Conservation (phyloP, 768 basidiomycete genomes). For the Coprinellus micaceus region DNA sequence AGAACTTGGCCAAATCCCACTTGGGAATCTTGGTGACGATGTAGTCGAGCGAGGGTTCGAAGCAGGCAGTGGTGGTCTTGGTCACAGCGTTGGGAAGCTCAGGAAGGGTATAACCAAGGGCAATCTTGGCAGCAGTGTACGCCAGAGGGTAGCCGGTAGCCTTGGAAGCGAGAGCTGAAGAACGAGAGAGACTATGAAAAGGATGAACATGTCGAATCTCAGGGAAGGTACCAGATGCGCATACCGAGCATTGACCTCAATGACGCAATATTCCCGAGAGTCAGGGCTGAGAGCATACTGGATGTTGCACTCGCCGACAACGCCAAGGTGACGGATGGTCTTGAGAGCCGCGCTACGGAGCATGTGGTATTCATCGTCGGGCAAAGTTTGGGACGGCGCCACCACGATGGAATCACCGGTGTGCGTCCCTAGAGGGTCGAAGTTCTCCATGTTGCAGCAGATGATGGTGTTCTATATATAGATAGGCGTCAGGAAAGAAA, state of each 20-base stretch:
- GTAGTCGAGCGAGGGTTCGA: conserved; percentile 97
- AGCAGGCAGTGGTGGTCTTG: conserved; percentile 98
- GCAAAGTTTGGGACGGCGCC: conserved; percentile 95
- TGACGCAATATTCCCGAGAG: conserved; percentile 93
- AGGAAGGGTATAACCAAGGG: conserved; percentile 93
- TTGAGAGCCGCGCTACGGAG: conserved; percentile 96
- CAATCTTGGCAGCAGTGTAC: conserved; percentile 98
- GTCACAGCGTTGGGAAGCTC: conserved; percentile 99
- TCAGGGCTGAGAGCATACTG: conserved; percentile 96
- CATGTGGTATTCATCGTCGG: conserved; percentile 99
- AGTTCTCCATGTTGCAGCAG: conserved; percentile 99
- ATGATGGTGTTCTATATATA: conserved; percentile 88
- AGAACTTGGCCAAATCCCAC: conserved; percentile 99
- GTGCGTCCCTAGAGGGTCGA: conserved; percentile 97
- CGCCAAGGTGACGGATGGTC: conserved; percentile 86
- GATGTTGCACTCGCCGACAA: conserved; percentile 94
- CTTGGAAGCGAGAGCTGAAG: conserved; percentile 92
- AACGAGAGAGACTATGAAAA: background rate
- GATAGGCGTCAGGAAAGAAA: conserved; percentile 12
- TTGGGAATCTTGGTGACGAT: conserved; percentile 99
- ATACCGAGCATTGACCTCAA: conserved; percentile 93
- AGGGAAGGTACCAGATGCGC: too few species aligned
- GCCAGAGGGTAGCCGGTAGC: conserved; percentile 98
- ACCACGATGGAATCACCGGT: conserved; percentile 99
- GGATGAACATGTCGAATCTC: too few species aligned